These are phyloP conservation scores for Kockiozyma suomiensis DNA, from an alignment of 805 yeast genomes.

Conservation along the genomic window DNA sequence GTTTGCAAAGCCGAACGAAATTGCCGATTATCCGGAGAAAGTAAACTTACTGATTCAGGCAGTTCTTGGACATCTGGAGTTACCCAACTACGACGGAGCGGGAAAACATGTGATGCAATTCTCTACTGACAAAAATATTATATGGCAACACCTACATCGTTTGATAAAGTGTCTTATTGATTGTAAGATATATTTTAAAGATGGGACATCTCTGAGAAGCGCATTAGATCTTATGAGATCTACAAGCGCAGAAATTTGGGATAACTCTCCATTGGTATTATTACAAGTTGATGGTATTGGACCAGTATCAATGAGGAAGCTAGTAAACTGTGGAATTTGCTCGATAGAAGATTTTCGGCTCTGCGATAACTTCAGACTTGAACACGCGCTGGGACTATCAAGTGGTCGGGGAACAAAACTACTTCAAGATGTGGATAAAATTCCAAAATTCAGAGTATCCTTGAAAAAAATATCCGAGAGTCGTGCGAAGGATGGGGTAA, in stretches of 20 bases:
- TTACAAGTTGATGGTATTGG: slow-evolving; percentile 55
- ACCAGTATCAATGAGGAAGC: slow-evolving; percentile 45
- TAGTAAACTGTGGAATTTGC: slow-evolving; percentile 45
- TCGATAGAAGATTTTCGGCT: slow-evolving; percentile 42
- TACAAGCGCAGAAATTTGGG: slow-evolving; percentile 55
- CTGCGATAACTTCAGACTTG: slow-evolving; percentile 45
- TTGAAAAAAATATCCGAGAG: slow-evolving; percentile 17
- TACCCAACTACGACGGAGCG: slow-evolving; percentile 50
- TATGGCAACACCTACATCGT: slow-evolving; percentile 50
- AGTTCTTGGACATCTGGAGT: slow-evolving; percentile 51
- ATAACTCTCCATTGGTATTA: slow-evolving; percentile 49
- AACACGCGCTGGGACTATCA: slow-evolving; percentile 47
- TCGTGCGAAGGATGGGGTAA: slow-evolving; percentile 26
- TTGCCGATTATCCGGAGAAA: slow-evolving; percentile 45
- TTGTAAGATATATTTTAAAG: slow-evolving; percentile 47
- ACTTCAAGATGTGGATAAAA: slow-evolving; percentile 40
- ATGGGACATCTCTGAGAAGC: slow-evolving; percentile 48
- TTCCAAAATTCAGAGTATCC: slow-evolving; percentile 47
- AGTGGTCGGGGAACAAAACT: slow-evolving; percentile 49
- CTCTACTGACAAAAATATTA: slow-evolving; percentile 49
- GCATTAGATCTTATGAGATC: slow-evolving; percentile 48
- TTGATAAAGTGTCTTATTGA: slow-evolving; percentile 52
- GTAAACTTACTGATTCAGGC: slow-evolving; percentile 42
- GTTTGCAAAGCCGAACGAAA: slow-evolving; percentile 37
- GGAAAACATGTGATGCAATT: slow-evolving; percentile 46